phyloP scores from a whole-genome alignment of 2,329 filamentous ascomycete genomes.

The Colletotrichum sansevieriae region DNA sequence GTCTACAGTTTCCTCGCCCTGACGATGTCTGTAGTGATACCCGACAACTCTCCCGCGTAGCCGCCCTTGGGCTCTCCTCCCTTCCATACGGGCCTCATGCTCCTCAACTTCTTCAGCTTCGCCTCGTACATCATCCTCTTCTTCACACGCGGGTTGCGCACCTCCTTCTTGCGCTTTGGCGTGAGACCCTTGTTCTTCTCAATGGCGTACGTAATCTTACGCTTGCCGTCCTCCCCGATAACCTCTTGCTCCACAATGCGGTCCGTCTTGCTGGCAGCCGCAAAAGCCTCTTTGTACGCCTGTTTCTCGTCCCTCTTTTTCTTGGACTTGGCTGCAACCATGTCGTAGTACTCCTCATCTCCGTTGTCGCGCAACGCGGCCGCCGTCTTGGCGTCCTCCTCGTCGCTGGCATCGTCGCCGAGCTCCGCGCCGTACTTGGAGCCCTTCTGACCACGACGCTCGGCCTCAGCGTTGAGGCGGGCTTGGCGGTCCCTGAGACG shows the following conservation, averaged over 20 bases:
- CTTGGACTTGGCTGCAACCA: conserved; percentile 78
- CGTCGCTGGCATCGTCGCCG: conserved; percentile 71
- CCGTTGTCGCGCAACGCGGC: conserved; percentile 66
- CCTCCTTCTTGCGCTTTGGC: conserved; percentile 92
- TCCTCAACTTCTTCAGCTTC: conserved; percentile 96
- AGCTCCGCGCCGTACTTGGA: conserved; percentile 73
- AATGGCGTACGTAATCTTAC: conserved; percentile 93
- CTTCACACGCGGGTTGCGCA: conserved; percentile 95
- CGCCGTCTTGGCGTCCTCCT: conserved; percentile 70
- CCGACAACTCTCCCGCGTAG: conserved; percentile 91
- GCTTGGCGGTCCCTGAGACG: conserved; percentile 87
- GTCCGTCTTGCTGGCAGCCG: conserved; percentile 73
- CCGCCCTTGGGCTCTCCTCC: conserved; percentile 86
- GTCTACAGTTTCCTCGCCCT: conserved; percentile 90
- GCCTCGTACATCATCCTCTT: conserved; percentile 97
- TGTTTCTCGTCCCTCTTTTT: conserved; percentile 81
- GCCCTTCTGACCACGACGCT: conserved; percentile 80
- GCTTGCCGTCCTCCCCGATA: conserved; percentile 86
- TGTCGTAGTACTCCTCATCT: conserved; percentile 88
- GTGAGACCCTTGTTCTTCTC: conserved; percentile 97
- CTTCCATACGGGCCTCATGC: conserved; percentile 87
- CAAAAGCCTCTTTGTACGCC: conserved; percentile 67
- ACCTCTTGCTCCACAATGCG: conserved; percentile 75
- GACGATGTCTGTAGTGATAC: conserved; percentile 93
- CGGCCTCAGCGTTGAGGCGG: conserved; percentile 88